Evolutionary conservation across 2,329 filamentous ascomycete genomes (phyloP), one percentile per base, ranked within the genome.

Genomic region (Thielaviopsis musarum): DNA sequence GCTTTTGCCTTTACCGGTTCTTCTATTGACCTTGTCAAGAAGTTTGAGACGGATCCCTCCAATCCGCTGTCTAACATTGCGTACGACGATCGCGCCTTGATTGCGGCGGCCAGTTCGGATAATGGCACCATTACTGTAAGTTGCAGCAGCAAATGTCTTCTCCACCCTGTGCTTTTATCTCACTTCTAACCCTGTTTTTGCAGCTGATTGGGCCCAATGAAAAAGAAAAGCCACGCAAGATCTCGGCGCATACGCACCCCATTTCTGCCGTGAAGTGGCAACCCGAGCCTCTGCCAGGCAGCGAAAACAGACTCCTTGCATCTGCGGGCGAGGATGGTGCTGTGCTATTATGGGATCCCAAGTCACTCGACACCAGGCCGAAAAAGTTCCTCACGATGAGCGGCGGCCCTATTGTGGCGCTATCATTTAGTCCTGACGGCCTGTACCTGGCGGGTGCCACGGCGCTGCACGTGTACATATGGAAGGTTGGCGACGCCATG

Each of bases 351-450:
- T 84, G 81, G 79, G 82, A 84, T 64, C 79, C 77, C 2, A 73
- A 77, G 54, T 73, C 72, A 45, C 68, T 75, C 1, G 79, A 82
- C 58, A 75, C 72, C 63, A 81, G 79, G 64, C 71, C 79, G 0
- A 80, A 77, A 62, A 79, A 76, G 62, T 80, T 78, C 59, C 76
- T 84, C 70, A 83, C 78, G 0, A 83, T 84, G 77, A 75, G 76
- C 26, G 72, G 73, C 1, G 60, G 60, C 5, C 75, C 79, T 7
- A 77, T 84, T 52, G 75, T 82, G 49, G 76, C 77, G 24, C 71
- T 84, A 1, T 74, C 81, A 1, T 84, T 84, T 62, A 83, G 80
- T 0, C 81, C 82, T 0, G 80, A 84, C 62, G 82, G 82, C 1
- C 76, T 75, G 21, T 83, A 82, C 64, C 76, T 85, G 57, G 82